A percentile compares a stretch with the other conserved stretches of the same genome.
These are phyloP conservation scores for Nakataea oryzae DNA, from an alignment of 2,329 filamentous ascomycete genomes.

Conservation along the genomic window DNA sequence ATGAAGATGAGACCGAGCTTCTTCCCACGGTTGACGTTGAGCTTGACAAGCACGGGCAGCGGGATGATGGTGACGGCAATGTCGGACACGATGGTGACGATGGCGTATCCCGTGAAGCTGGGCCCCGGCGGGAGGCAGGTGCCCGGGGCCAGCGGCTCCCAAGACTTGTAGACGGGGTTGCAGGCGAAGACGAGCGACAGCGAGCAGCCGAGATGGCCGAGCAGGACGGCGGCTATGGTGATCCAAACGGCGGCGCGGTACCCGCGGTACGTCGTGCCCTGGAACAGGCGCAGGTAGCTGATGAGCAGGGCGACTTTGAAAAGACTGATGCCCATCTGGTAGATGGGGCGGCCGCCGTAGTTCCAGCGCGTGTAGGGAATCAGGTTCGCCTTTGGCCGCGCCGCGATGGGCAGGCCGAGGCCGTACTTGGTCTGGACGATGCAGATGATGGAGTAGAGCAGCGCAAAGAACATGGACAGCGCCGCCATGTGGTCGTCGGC, in stretches of 20 bases:
- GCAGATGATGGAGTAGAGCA: conserved; percentile 37
- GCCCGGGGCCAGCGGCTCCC: conserved; percentile 28
- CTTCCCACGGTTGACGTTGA: conserved; percentile 36
- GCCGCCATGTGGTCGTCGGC: conserved; percentile 34
- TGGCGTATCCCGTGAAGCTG: conserved; percentile 40
- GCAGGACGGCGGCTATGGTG: conserved; percentile 29
- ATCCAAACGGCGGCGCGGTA: conserved; percentile 34
- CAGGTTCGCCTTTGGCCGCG: conserved; percentile 31
- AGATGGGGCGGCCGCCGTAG: conserved; percentile 41
- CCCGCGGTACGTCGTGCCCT: conserved; percentile 30
- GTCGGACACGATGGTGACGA: conserved; percentile 40
- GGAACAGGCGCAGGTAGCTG: conserved; percentile 39
- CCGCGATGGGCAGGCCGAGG: conserved; percentile 32
- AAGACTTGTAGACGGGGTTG: conserved; percentile 34
- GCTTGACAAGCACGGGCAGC: conserved; percentile 34
- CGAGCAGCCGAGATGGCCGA: conserved; percentile 36
- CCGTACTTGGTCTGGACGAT: conserved; percentile 43
- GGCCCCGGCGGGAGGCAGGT: conserved; percentile 33
- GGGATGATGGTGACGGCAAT: conserved; percentile 37
- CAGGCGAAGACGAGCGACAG: conserved; percentile 40
- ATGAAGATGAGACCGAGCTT: conserved; percentile 40
- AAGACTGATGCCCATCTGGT: conserved; percentile 43
- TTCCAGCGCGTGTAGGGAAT: conserved; percentile 37
- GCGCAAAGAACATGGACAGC: conserved; percentile 30
- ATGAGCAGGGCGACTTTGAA: conserved; percentile 45